phyloP scores from a whole-genome alignment of 805 yeast species.

The Metschnikowia aberdeeniae region DNA sequence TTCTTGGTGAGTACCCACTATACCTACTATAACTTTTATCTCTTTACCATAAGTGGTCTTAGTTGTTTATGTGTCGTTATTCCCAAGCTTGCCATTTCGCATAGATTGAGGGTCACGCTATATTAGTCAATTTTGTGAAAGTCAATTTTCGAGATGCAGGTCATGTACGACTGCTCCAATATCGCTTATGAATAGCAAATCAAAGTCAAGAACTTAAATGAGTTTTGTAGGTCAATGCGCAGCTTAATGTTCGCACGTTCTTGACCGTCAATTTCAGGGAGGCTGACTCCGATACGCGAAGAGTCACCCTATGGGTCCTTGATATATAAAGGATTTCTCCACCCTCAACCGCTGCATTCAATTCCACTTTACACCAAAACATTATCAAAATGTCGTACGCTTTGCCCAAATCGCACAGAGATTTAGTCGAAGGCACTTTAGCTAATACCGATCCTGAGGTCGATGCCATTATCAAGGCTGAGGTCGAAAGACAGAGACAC shows the following conservation, averaged over 20 bases:
- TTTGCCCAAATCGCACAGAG: constrained; percentile 45
- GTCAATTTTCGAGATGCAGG: background rate
- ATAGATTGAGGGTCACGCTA: constrained; percentile 66
- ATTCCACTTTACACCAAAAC: background rate
- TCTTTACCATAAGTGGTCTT: constrained; percentile 73
- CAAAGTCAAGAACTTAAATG: background rate
- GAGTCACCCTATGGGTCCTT: constrained; percentile 11
- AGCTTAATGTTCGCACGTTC: background rate
- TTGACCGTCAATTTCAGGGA: background rate
- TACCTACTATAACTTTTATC: constrained; percentile 73
- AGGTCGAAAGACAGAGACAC: constrained; percentile 86
- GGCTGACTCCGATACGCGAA: constrained; percentile 6
- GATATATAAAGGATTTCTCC: background rate
- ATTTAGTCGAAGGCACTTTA: constrained; percentile 58
- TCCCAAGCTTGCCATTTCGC: constrained; percentile 84
- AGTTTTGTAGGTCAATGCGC: background rate
- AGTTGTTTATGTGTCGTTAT: constrained; percentile 84
- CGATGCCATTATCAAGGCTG: constrained; percentile 67
- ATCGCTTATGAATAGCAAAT: background rate
- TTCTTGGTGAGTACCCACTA: constrained; percentile 88
- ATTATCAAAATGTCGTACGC: constrained; percentile 40
- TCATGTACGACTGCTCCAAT: background rate
- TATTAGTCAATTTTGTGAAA: constrained; percentile 16
- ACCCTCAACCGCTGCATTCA: background rate
- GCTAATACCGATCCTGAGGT: constrained; percentile 75